Conservation (phyloP, 257 asterid species). For the Fraxinus excelsior region DNA sequence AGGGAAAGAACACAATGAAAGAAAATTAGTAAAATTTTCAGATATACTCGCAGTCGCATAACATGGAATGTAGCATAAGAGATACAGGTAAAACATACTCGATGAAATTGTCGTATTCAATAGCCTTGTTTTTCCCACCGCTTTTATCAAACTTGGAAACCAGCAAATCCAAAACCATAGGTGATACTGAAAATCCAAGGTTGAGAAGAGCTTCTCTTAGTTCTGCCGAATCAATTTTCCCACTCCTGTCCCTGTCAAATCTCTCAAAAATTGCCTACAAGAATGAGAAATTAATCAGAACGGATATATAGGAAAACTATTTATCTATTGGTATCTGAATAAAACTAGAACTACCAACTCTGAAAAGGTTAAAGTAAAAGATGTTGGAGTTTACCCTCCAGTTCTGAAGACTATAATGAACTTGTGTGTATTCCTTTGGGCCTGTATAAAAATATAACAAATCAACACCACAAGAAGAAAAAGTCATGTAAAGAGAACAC, state of each 20-base stretch:
- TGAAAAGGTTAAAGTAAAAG: slow-evolving; percentile 1
- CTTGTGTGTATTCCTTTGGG: slow-evolving; percentile 83
- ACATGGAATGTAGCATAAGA: background rate
- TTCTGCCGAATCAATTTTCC: slow-evolving; percentile 77
- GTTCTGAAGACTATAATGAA: slow-evolving; percentile 86
- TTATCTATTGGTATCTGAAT: background rate
- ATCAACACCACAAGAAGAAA: slow-evolving; percentile 12
- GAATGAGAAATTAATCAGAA: slow-evolving; percentile 23
- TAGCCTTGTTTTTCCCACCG: slow-evolving; percentile 79
- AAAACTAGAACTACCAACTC: background rate
- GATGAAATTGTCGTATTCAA: slow-evolving; percentile 92
- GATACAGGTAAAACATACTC: slow-evolving; percentile 57
- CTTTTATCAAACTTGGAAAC: slow-evolving; percentile 87
- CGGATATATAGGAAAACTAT: slow-evolving; percentile 7
- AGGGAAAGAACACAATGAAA: slow-evolving; percentile 4
- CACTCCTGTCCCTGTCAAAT: slow-evolving; percentile 88
- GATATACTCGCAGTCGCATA: background rate
- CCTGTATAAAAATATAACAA: slow-evolving; percentile 47
- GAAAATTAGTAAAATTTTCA: slow-evolving; percentile 11
- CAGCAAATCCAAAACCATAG: slow-evolving; percentile 68
- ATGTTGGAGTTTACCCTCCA: slow-evolving; percentile 78
- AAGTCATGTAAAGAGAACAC: background rate
- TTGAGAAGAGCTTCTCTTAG: slow-evolving; percentile 84
- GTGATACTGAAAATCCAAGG: slow-evolving; percentile 81
- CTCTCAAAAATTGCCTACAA: slow-evolving; percentile 77